Base-by-base conservation (phyloP, 805 yeast genomes). In the Tetrapisispora nanseiensis region DNA sequence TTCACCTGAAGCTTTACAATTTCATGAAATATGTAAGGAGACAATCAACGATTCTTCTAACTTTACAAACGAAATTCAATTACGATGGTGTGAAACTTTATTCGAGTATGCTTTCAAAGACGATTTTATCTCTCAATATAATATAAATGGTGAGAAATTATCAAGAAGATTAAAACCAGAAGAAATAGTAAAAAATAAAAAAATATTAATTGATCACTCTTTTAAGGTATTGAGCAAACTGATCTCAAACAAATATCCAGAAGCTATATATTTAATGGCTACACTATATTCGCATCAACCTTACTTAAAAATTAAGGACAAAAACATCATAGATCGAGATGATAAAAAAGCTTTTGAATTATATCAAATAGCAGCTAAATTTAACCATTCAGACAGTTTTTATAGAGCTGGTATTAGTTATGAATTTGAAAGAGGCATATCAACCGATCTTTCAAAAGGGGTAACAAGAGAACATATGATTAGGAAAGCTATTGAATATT, bases 321-420 rank as follows among this genome's bases (percentile, higher is more conserved):
- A 65, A 12, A 59, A 40, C 41, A 69, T 77, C 9, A 64, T 78
- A 13, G 76, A 72, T 15, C 66, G 69, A 44, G 79, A 81, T 61
- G 77, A 75, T 51, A 68, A 58, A 32, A 73, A 73, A 50, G 87
- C 89, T 3, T 77, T 75, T 51, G 76, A 75, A 46, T 65, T 70
- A 39, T 83, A 82, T 57, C 51, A 61, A 24, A 74, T 72, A 45
- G 81, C 86, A 1, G 82, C 86, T 6, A 65, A 66, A 37, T 69
- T 69, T 33, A 71, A 74, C 18, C 79, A 79, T 51, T 68, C 77
- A 0, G 74, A 74, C 41, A 81, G 84, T 9, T 70, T 79, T 44
- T 83, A 80, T 62, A 64, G 90, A 38, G 72, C 78, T 1, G 92
- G 82, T 1, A 82, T 82, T 26, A 76, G 86, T 52, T 71, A 71